A percentile compares a stretch with the other conserved stretches of the same genome.
Conservation (phyloP, 2,329 filamentous ascomycete species). For the Lithohypha guttulata region DNA sequence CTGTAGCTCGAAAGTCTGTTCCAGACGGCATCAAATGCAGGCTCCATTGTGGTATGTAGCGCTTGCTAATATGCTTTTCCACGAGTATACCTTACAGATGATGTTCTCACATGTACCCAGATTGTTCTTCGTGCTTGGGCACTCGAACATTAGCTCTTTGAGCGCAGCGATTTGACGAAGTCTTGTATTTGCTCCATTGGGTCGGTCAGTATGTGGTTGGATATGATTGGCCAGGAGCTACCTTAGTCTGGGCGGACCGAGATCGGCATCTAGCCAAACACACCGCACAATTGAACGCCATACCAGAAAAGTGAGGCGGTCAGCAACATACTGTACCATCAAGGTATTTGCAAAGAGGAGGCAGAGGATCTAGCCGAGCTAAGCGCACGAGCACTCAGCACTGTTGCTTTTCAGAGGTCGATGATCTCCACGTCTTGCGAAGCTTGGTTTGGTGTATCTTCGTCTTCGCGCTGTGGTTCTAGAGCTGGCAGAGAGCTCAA, state of each 20-base stretch:
- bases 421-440: conserved; percentile 6
- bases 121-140: neutral
- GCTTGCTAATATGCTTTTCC: neutral
- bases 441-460: neutral
- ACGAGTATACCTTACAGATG: neutral
- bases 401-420: conserved; percentile 5
- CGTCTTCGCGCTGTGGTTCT: neutral
- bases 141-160: conserved; percentile 3
- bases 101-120: neutral
- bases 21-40: too few relatives aligned
- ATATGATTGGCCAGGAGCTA: conserved; percentile 5
- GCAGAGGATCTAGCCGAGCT: conserved; percentile 2
- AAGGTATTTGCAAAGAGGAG: too few relatives aligned
- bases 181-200: neutral
- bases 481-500: conserved; percentile 6
- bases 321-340: too few relatives aligned
- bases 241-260: neutral
- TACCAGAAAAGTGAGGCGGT: conserved; percentile 7
- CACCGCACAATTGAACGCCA: neutral
- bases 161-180: neutral
- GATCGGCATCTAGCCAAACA: neutral
- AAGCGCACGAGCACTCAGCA: neutral
- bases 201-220: conserved; percentile 5
- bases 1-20: too few relatives aligned
- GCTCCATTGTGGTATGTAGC: neutral